Evolutionary conservation across 257 asterid genomes (phyloP).

Genomic region (Rauvolfia tetraphylla): DNA sequence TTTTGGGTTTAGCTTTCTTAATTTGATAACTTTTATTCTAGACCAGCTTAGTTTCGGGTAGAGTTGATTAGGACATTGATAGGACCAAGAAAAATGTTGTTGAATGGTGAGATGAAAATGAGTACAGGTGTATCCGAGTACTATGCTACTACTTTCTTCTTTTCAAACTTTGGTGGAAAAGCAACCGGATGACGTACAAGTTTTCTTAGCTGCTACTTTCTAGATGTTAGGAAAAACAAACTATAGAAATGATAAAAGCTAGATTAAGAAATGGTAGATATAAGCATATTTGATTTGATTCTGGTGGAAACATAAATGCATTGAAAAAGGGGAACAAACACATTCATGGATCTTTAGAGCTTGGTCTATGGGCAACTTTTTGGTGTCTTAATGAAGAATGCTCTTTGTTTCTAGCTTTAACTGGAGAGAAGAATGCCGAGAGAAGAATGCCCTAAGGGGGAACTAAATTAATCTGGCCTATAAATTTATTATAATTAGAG

Average conservation of each 20-base stretch:
- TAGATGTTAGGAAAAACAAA: background rate
- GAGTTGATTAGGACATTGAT: background rate
- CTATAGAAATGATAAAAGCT: background rate
- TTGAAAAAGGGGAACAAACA: background rate
- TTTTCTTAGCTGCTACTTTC: slow-evolving; percentile 1
- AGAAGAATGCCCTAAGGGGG: no score
- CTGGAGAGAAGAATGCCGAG: background rate
- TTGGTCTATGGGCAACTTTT: background rate
- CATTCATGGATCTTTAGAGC: background rate
- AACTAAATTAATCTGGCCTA: background rate
- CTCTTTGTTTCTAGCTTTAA: background rate
- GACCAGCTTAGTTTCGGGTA: background rate
- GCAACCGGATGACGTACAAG: background rate
- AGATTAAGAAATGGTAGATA: background rate
- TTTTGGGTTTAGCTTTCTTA: background rate
- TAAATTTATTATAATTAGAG: background rate
- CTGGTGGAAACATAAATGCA: background rate
- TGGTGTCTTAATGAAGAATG: background rate
- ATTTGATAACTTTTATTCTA: background rate
- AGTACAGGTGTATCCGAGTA: background rate
- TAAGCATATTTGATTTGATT: background rate
- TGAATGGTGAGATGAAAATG: background rate
- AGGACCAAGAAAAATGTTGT: background rate
- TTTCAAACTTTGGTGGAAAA: background rate
- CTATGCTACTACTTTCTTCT: background rate